These are phyloP conservation scores for Annulohypoxylon nitens DNA, from an alignment of 495 filamentous ascomycete genomes.

Conservation along the genomic window DNA sequence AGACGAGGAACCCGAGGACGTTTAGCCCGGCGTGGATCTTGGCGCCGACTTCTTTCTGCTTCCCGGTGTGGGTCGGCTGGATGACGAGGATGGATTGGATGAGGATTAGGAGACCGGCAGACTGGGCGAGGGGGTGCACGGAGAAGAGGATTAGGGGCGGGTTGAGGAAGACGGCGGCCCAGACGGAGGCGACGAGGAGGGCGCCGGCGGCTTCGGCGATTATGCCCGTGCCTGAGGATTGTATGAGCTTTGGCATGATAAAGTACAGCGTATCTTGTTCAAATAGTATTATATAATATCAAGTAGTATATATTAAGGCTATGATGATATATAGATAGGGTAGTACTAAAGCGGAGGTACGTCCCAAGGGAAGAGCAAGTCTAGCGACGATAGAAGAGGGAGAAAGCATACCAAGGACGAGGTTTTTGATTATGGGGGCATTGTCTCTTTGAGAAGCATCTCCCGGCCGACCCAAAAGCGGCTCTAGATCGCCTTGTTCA, in stretches of 20 bases:
- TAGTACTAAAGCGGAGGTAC: constrained; percentile 17
- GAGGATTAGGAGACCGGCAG: constrained; percentile 76
- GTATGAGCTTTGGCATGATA: constrained; percentile 59
- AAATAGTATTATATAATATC: not conserved
- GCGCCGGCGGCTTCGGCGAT: constrained; percentile 54
- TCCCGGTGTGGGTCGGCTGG: constrained; percentile 84
- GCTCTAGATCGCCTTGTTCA: constrained; percentile 72
- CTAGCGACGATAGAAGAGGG: constrained; percentile 15
- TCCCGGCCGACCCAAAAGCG: constrained; percentile 79
- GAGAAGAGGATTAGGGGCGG: constrained; percentile 79
- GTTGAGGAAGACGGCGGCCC: constrained; percentile 76
- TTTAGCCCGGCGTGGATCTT: constrained; percentile 77
- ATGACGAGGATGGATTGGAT: constrained; percentile 86
- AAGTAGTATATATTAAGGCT: not conserved
- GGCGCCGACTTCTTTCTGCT: constrained; percentile 79
- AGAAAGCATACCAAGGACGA: constrained; percentile 74
- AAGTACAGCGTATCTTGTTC: not conserved
- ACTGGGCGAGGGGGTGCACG: constrained; percentile 88
- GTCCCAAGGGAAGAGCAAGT: not conserved
- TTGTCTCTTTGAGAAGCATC: constrained; percentile 77
- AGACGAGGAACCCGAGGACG: constrained; percentile 68
- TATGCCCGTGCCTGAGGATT: constrained; percentile 60
- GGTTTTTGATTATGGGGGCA: constrained; percentile 74
- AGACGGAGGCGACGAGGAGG: constrained; percentile 79
- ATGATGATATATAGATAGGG: not conserved